Percentiles rank a stretch among this genome's conserved stretches.
Conservation (phyloP, 163 green algal species). For the Scenedesmus sp. region DNA sequence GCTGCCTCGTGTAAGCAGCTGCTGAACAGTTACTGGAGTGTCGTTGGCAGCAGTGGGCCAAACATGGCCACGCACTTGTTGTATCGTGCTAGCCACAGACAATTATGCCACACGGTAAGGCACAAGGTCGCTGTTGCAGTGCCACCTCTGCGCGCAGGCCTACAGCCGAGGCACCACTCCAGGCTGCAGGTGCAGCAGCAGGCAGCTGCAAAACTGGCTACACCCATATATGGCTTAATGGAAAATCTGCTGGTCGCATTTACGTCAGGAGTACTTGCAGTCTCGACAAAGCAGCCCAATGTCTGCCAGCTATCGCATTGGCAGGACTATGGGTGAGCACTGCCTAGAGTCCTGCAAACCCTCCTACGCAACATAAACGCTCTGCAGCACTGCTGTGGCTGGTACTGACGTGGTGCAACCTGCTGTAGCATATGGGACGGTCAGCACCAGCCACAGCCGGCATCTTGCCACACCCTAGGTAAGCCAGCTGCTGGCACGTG, state of each 20-base stretch:
- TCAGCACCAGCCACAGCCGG: conserved; percentile 6
- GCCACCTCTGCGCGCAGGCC: neutral
- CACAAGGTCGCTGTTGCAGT: neutral
- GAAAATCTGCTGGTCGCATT: neutral
- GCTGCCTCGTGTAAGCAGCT: neutral
- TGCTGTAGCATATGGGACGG: conserved; percentile 12
- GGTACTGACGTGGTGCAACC: neutral
- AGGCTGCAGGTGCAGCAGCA: conserved; percentile 3
- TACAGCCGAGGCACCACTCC: neutral
- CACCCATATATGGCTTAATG: neutral
- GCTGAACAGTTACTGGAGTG: neutral
- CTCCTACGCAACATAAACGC: neutral
- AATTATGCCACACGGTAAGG: neutral
- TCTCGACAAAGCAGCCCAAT: neutral
- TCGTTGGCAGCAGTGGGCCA: neutral
- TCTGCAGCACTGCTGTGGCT: neutral
- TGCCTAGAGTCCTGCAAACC: neutral
- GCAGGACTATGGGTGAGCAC: neutral
- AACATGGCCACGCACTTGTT: neutral
- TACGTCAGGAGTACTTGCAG: neutral
- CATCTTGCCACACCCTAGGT: conserved; percentile 30
- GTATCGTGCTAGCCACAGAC: neutral
- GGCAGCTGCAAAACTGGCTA: neutral
- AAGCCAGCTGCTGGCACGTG: neutral
- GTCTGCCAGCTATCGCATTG: neutral